Evolutionary conservation across 805 yeast species (phyloP), one percentile per base, ranked within the genome.

Genomic region (Jamesozyma lodderae): DNA sequence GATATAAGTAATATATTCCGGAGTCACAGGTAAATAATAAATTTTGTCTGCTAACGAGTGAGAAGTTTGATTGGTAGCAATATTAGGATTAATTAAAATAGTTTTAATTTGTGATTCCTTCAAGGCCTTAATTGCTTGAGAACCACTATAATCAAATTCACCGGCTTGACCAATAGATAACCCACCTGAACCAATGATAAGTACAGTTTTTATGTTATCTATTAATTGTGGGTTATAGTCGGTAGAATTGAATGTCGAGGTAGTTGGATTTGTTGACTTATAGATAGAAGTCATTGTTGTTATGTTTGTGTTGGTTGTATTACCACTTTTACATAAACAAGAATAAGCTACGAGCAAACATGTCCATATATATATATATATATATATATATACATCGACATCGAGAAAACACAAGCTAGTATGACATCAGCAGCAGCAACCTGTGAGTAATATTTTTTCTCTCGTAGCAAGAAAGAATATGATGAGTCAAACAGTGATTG

Each of bases 91-190:
- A 59, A 88, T 85, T 59, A 88, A 72, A 47, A 88, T 82, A 6
- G 95, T 78, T 55, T 75, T 62, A 61, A 85, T 88, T 63, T 83
- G 73, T 40, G 94, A 94, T 67, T 88, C 97, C 57, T 75, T 83
- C 56, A 88, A 68, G 10, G 97, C 97, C 64, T 88, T 88, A 63
- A 88, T 90, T 36, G 97, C 97, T 67, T 88, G 97, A 18, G 96
- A 88, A 41, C 97, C 95, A 39, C 94, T 81, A 63, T 90, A 90
- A 65, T 90, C 97, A 55, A 90, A 90, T 67, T 90, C 97, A 55
- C 97, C 97, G 37, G 97, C 97, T 67, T 90, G 97, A 43, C 97
- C 97, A 60, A 90, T 90, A 38, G 95, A 83, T 40, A 90, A 70
- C 37, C 97, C 98, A 56, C 98, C 98, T 6, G 97, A 90, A 9